Evolutionary conservation across 2,329 filamentous ascomycete genomes (phyloP).

Genomic region (Dothideomycetidae sp.): DNA sequence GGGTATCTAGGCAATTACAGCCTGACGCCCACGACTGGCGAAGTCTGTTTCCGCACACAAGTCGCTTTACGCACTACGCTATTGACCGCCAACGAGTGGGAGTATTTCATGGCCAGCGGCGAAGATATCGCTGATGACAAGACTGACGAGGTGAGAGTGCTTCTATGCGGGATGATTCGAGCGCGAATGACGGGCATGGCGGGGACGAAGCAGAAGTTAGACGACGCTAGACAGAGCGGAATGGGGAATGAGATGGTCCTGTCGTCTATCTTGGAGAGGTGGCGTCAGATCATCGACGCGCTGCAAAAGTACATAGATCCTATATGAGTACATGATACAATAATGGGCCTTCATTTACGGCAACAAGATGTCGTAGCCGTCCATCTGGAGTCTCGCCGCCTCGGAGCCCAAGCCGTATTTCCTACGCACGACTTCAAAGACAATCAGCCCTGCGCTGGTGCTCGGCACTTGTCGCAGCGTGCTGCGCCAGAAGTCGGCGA

Average conservation of each 20-base stretch:
- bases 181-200: constrained; percentile 14
- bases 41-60: constrained; percentile 32
- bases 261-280: constrained; percentile 16
- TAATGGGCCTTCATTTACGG: constrained; percentile 22
- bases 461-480: constrained; percentile 62
- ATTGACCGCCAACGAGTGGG: constrained; percentile 24
- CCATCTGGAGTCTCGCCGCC: constrained; percentile 49
- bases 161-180: background rate
- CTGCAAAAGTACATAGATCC: constrained; percentile 9
- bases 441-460: constrained; percentile 62
- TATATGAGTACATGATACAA: background rate
- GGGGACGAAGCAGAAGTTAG: constrained; percentile 9
- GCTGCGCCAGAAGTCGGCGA: constrained; percentile 56
- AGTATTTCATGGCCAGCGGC: constrained; percentile 24
- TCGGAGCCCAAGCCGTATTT: constrained; percentile 54
- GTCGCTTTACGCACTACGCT: constrained; percentile 26
- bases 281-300: constrained; percentile 26
- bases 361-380: constrained; percentile 58
- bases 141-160: constrained; percentile 14
- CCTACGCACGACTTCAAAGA: constrained; percentile 60
- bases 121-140: constrained; percentile 21
- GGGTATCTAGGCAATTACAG: constrained; percentile 28
- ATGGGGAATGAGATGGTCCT: constrained; percentile 3
- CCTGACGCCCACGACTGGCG: constrained; percentile 18
- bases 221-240: constrained; percentile 5